phyloP scores from a whole-genome alignment of 2,329 filamentous ascomycete species.

The Triangularia verruculosa region DNA sequence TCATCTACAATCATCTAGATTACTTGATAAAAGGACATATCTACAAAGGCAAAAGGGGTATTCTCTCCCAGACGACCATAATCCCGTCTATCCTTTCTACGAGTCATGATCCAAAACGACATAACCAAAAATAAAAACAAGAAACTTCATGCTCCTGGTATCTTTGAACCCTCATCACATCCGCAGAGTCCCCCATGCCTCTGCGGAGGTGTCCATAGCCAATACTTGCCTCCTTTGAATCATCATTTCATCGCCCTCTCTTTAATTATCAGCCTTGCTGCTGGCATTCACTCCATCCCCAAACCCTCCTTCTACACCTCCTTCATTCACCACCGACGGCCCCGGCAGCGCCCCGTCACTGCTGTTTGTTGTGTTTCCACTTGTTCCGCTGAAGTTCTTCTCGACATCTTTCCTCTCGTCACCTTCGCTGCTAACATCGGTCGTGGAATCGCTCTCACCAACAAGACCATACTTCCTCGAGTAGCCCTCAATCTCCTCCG shows the following conservation, averaged over 20 bases:
- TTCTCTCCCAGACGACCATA: not conserved
- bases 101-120: not conserved
- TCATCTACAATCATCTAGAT: not conserved
- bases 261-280: not conserved
- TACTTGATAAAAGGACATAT: not conserved
- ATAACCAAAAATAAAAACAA: not conserved
- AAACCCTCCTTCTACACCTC: slow-evolving; percentile 1
- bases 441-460: not conserved
- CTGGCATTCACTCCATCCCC: slow-evolving; percentile 4
- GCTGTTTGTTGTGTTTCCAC: not conserved
- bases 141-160: not conserved
- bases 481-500: slow-evolving; percentile 52
- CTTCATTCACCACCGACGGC: slow-evolving; percentile 5
- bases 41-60: not conserved
- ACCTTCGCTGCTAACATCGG: not conserved
- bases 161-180: too few relatives aligned
- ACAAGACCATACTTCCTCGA: slow-evolving; percentile 35
- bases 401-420: not conserved
- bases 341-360: slow-evolving; percentile 1
- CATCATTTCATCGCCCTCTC: not conserved
- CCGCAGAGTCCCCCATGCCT: not conserved
- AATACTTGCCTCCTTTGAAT: not conserved
- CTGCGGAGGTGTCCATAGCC: not conserved
- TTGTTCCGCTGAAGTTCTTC: not conserved
- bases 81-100: not conserved